Evolutionary conservation across 139 green algal genomes (phyloP), one percentile per base, ranked within the genome.

Genomic region (Monoraphidium neglectum): DNA sequence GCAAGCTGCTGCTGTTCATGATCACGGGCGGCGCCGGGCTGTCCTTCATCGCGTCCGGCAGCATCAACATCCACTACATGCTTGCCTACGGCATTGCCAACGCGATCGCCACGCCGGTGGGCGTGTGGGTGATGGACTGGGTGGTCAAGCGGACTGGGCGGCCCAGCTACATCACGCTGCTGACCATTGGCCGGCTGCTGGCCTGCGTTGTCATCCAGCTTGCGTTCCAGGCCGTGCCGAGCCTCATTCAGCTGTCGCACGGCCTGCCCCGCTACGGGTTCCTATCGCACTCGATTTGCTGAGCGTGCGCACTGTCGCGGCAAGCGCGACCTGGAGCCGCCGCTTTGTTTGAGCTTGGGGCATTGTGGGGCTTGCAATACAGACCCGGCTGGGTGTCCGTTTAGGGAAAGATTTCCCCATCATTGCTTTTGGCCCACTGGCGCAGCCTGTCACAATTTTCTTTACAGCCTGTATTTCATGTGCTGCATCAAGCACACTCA

Each of bases 11-110:
- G 47, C 30, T 74, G 47, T 49, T 74, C 4, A 28, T 74, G 68
- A 60, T 56, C 15, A 74, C 68, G 33, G 68, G 47, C 2, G 68
- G 47, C 28, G 35, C 47, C 46, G 47, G 35, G 3, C 24, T 74
- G 32, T 74, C 68, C 13, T 74, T 74, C 68, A 47, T 74, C 0
- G 68, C 68, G 16, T n/a, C 38, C 21, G 49, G 68, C 30, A 54
- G 32, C 49, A 63, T 74, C 26, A 74, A 74, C 3, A 47, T 64
- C 18, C 30, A 24, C 12, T 74, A 74, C 40, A 37, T 56, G 28
- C 28, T 63, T 47, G 68, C 62, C n/a, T 74, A 74, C 24, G 68
- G 68, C 15, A 2, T 46, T 5, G 43, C 51, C 0, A 74, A 74
- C 18, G 68, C 40, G 13, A 47, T 74, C 3, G 38, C 28, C 13